Evolutionary conservation across 208 protist species (phyloP), one percentile per base, ranked within the genome.

Genomic region (Leishmania turanica): DNA sequence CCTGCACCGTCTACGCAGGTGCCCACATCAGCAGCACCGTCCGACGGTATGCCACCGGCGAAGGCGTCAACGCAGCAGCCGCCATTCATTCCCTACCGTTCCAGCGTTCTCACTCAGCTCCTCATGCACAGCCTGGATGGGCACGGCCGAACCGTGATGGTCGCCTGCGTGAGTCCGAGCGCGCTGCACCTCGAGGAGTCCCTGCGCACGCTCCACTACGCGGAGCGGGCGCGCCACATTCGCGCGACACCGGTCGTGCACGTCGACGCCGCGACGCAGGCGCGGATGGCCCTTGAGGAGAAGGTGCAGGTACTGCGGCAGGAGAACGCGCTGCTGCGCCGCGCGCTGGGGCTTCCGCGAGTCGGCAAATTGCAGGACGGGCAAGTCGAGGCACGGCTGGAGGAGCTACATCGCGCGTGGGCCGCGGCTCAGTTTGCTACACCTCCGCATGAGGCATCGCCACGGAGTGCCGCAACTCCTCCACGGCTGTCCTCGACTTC

Each of bases 81-180:
- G n/a, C 79, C 84, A 37, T 95, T 93, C 77, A 91, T 98, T 54
- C 90, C 93, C n/a, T 98, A 96, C 87, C 92, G 96, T 56, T 95
- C 91, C 4, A 96, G 92, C 69, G 78, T 95, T 15, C 88, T 98
- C 47, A 98, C 95, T 31, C 89, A 96, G 85, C 91, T 97, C 34
- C 93, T 98, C 34, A 96, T 96, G 91, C 92, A 97, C 72, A 93
- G 90, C 77, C 87, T 98, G 51, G 87, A 90, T 72, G 95, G 95
- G 8, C 86, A 90, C 69, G 91, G 88, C 66, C 85, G 85, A 40
- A 95, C 93, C 11, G 56, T 96, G 8, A 86, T 98, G 77, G 76
- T 98, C n/a, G 93, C 93, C 24, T 97, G 93, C 86, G 90, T 97
- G 49, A 95, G 92, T 31, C 95, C 95, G 17, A 90, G 88, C 65